These are phyloP conservation scores for Prillingera fragicola DNA, from an alignment of 1,284 basidiomycete genomes.

Conservation along the genomic window DNA sequence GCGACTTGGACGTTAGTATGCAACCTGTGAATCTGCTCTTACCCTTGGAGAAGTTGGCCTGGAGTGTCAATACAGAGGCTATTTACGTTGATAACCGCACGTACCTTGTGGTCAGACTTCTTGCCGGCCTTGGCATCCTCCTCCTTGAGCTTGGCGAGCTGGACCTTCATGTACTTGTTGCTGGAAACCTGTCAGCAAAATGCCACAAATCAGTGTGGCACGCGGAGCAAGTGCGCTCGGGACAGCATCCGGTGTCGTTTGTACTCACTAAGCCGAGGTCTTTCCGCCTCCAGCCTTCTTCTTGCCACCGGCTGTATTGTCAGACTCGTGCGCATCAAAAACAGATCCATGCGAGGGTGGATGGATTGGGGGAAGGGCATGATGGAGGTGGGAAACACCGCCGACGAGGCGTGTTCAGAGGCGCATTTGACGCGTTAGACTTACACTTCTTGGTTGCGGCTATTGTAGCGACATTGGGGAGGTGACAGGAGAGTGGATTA, in stretches of 20 bases:
- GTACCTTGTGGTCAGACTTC: constrained; percentile 42
- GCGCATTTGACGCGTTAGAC: constrained; percentile 7
- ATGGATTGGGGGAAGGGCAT: constrained; percentile 1
- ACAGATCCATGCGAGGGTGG: neutral
- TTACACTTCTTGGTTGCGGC: constrained; percentile 37
- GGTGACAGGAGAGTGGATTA: neutral
- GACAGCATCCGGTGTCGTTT: neutral
- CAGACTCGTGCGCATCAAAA: constrained; percentile 1
- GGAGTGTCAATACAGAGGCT: neutral
- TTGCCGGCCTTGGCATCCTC: constrained; percentile 43
- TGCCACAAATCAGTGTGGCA: neutral
- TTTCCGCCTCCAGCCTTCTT: constrained; percentile 31
- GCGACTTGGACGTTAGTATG: neutral
- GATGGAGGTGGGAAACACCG: constrained; percentile 1
- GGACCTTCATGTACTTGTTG: constrained; percentile 48
- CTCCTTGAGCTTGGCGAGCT: constrained; percentile 47
- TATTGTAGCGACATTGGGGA: neutral
- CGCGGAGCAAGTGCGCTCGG: neutral
- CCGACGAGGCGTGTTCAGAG: constrained; percentile 3
- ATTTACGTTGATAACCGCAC: too few species aligned
- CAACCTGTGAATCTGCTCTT: too few species aligned
- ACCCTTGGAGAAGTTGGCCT: too few species aligned
- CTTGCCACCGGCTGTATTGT: constrained; percentile 23
- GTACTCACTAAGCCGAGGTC: constrained; percentile 42
- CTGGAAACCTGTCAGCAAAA: constrained; percentile 17